Evolutionary conservation across 2,329 filamentous ascomycete species (phyloP).

Genomic region (Lachnellula arida): DNA sequence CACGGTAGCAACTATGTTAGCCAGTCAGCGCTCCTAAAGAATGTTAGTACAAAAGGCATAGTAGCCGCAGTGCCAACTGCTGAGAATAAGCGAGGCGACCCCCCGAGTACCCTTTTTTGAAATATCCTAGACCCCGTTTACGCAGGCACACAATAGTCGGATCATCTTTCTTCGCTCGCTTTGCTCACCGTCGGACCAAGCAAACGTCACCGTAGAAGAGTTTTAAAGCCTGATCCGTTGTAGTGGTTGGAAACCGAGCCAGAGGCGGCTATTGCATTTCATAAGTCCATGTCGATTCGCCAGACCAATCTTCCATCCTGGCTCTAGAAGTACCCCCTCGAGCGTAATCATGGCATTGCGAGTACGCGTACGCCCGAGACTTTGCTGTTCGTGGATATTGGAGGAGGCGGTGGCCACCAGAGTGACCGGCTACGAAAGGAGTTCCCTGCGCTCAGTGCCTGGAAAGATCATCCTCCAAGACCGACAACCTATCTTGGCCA

Average conservation of each 20-base stretch:
- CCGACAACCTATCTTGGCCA: conserved; percentile 17
- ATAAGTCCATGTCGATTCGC: conserved; percentile 27
- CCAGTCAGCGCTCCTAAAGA: no score
- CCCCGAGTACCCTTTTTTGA: no score
- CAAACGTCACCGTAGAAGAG: no score
- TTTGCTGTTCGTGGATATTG: not conserved
- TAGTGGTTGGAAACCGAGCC: conserved; percentile 13
- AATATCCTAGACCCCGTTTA: no score
- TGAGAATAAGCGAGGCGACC: no score
- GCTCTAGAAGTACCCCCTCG: not conserved
- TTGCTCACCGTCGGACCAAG: no score
- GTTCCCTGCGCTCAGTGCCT: not conserved
- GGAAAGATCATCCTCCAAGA: conserved; percentile 23
- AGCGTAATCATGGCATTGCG: not conserved
- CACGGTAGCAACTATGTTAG: no score
- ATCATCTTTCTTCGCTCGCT: no score
- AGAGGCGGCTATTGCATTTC: conserved; percentile 24
- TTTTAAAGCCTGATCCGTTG: no score
- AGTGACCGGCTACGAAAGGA: not conserved
- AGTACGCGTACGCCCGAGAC: not conserved
- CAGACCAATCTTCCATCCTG: conserved; percentile 22
- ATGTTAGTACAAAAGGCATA: no score
- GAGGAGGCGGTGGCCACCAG: conserved; percentile 8
- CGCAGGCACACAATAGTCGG: no score
- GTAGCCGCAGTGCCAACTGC: no score